Base-by-base conservation (phyloP, 768 basidiomycete genomes). In the Obba rivulosa region DNA sequence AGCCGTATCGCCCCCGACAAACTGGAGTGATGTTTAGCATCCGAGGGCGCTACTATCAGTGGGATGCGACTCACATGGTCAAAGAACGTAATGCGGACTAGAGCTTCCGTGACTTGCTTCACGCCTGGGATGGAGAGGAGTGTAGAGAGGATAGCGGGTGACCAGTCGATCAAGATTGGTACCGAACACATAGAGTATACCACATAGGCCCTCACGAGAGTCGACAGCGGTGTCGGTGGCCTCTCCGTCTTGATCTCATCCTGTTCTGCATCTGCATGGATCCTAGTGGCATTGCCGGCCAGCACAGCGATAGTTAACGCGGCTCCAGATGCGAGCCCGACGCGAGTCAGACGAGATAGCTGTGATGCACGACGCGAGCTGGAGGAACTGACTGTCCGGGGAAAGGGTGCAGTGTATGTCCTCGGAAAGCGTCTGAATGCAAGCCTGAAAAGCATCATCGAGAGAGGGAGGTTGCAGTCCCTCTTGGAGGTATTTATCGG, bases 1-100 rank as follows among this genome's bases (percentile, higher is more conserved):
- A 0, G 84, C 87, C 0, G 85, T 85, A 50, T 94, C 92, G 3
- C 88, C 92, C 0, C 92, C 92, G 1, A 94, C 92, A 56, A 95
- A 97, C 84, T 92, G 56, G 21, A 18, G 37, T 14, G 34, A 25
- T 16, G 22, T 20, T 8, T 23, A 9, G 20, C 22, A 8, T 17
- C 35, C 20, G 23, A 17, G 34, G 10, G 10, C 28, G 23, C 37
- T 20, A 40, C 22, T 13, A 3, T 16, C 23, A 24, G 13, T 13
- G 31, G 42, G 7, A 43, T 17, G 14, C 42, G 16, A 51, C 75
- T 24, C 53, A 85, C 87, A 69, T 94, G 92, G 40, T 79, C 75
- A 59, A 92, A 95, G 70, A 96, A 95, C 0, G 92, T 94, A 9
- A 73, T 66, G 36, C 88, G 74, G 4, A 95, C 85, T 46, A 88